These are phyloP conservation scores for Phaeotremella skinneri DNA, from an alignment of 768 basidiomycete species.

Conservation along the genomic window DNA sequence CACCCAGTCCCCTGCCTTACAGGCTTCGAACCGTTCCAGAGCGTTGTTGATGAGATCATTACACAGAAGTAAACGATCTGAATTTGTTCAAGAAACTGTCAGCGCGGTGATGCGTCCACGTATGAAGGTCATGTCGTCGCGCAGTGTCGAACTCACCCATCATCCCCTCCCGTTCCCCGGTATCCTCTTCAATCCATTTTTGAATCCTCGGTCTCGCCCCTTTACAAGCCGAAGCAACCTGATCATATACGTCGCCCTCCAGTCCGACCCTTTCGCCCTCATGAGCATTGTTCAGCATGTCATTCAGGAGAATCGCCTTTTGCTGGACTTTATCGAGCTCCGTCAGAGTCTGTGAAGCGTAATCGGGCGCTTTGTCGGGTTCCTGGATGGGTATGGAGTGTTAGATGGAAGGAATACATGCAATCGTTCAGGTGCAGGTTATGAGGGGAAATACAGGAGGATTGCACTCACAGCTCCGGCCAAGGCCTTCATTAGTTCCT, in stretches of 20 bases:
- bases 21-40: slow-evolving; percentile 83
- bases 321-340: slow-evolving; percentile 93
- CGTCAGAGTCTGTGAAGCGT: slow-evolving; percentile 78
- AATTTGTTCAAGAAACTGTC: background rate
- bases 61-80: slow-evolving; percentile 89
- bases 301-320: slow-evolving; percentile 92
- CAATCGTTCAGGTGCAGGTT: background rate
- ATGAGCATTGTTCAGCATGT: slow-evolving; percentile 92
- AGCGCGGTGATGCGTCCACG: slow-evolving; percentile 1
- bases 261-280: slow-evolving; percentile 72
- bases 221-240: slow-evolving; percentile 79
- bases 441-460: background rate
- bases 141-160: slow-evolving; percentile 61
- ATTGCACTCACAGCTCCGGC: slow-evolving; percentile 72
- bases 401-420: background rate
- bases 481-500: slow-evolving; percentile 93
- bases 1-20: slow-evolving; percentile 83
- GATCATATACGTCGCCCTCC: slow-evolving; percentile 89
- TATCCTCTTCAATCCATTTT: slow-evolving; percentile 86
- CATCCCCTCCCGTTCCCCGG: slow-evolving; percentile 62
- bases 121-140: slow-evolving; percentile 3
- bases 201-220: slow-evolving; percentile 90
- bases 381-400: slow-evolving; percentile 54
- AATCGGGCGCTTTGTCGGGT: slow-evolving; percentile 90
- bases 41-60: slow-evolving; percentile 98